phyloP scores from a whole-genome alignment of 1,284 basidiomycete genomes.

The Wolfiporia cocos region DNA sequence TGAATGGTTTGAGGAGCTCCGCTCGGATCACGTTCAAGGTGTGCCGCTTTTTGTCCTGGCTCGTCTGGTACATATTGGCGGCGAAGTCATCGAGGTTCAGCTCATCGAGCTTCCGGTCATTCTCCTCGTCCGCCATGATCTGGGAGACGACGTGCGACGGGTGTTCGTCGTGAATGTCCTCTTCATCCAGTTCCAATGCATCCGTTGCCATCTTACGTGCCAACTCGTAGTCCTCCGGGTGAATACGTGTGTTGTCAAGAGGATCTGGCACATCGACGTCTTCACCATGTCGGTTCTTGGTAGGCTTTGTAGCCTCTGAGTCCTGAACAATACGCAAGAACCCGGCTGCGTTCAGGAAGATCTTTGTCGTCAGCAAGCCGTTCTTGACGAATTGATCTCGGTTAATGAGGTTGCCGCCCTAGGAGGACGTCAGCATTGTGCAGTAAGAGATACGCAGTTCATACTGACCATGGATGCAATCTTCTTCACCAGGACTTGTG shows the following conservation, averaged over 20 bases:
- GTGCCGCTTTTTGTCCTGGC: slow-evolving; percentile 82
- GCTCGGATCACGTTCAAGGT: slow-evolving; percentile 85
- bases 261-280: slow-evolving; percentile 76
- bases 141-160: slow-evolving; percentile 82
- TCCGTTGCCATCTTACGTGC: slow-evolving; percentile 99
- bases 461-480: slow-evolving; percentile 64
- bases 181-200: slow-evolving; percentile 92
- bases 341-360: slow-evolving; percentile 87
- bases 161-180: slow-evolving; percentile 87
- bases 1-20: slow-evolving; percentile 85
- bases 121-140: slow-evolving; percentile 83
- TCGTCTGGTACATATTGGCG: slow-evolving; percentile 81
- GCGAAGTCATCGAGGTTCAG: slow-evolving; percentile 97
- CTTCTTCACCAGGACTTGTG: slow-evolving; percentile 80
- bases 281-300: slow-evolving; percentile 66
- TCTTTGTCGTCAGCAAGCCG: slow-evolving; percentile 74
- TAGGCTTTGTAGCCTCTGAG: slow-evolving; percentile 43
- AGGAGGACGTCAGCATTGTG: slow-evolving; percentile 12
- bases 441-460: neutral
- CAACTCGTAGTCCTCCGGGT: slow-evolving; percentile 97
- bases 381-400: slow-evolving; percentile 82
- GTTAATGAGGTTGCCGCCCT: slow-evolving; percentile 84
- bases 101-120: slow-evolving; percentile 80
- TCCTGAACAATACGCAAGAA: slow-evolving; percentile 85
- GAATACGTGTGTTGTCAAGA: slow-evolving; percentile 93